Base-by-base conservation (phyloP, 306 rosid genomes). In the Prosopis cineraria region DNA sequence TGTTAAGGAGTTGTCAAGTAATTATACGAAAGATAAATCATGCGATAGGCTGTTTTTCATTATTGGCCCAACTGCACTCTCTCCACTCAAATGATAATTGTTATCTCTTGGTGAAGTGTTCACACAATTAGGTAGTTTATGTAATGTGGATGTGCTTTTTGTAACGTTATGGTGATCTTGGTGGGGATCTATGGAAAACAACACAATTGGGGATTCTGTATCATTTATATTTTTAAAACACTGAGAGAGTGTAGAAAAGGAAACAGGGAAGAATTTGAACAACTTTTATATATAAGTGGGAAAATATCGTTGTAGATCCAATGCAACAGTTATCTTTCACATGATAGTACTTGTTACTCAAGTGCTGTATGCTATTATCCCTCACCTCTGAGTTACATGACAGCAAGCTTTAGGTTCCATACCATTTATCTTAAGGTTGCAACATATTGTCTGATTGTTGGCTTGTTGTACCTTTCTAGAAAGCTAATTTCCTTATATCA, bases 381-480 rank as follows among this genome's bases (percentile, higher is more conserved):
- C 65, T 73, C 27, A 39, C 30, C 48, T 41, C 20, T 43, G 56
- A 56, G 39, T 40, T 73, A 20, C 40, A 40, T 53, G 47, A 64
- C 30, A 37, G 47, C 64, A 56, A 10, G 48, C 29, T 72, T 45
- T 65, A 63, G 37, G 73, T 29, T 63, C 39, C 40, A 37, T 73
- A 53, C 56, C 25, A 5, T 39, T 45, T 31, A 25, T 72, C 36
- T 53, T 34, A 70, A 66, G 25, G 68, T 75, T 40, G 20, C 34
- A 58, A 52, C 74, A 34, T 31, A 58, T 41, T 78, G 40, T 79
- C 69, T 85, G 77, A 53, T 60, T 70, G 76, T 36, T 79, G 78
- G 27, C 50, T 59, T 67, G 10, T 68, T 82, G 67, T 68, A 81
- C 47, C 50, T 40, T 0, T 16, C 48, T 14, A 12, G 47, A 74